These are phyloP conservation scores for Suzukiozyma palmioleophila DNA, from an alignment of 1,139 yeast species.

Conservation along the genomic window DNA sequence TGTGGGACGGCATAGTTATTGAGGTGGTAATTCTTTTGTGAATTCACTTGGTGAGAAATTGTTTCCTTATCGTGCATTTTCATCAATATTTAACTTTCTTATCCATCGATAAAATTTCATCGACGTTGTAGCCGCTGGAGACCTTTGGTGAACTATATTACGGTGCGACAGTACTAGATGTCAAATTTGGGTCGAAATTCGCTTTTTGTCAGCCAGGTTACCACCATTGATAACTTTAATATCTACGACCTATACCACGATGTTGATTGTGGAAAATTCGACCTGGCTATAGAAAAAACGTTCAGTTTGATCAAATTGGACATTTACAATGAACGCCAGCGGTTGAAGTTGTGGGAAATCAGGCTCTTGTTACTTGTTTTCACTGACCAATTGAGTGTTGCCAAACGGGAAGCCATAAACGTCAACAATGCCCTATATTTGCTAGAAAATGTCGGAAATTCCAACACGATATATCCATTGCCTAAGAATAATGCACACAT, in stretches of 20 bases:
- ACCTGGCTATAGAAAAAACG: slow-evolving; percentile 9
- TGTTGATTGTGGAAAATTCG: slow-evolving; percentile 3
- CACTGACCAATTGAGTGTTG: slow-evolving; percentile 24
- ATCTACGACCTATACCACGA: slow-evolving; percentile 3
- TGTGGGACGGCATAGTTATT: slow-evolving; percentile 18
- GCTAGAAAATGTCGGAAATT: slow-evolving; percentile 22
- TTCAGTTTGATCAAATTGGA: slow-evolving; percentile 13
- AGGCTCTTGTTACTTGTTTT: slow-evolving; percentile 30
- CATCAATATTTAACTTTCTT: too few species aligned
- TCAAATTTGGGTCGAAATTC: slow-evolving; percentile 1
- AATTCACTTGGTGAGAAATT: too few species aligned
- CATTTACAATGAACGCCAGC: slow-evolving; percentile 5
- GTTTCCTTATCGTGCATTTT: too few species aligned
- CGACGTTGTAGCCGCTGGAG: too few species aligned
- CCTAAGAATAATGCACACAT: slow-evolving; percentile 26
- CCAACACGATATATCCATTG: slow-evolving; percentile 27
- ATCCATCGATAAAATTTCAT: too few species aligned
- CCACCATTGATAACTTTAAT: slow-evolving; percentile 1
- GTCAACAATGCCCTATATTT: slow-evolving; percentile 35
- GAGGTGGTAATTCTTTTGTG: too few species aligned
- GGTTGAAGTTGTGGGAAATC: slow-evolving; percentile 34
- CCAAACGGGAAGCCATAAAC: slow-evolving; percentile 36
- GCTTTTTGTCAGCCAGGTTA: neutral
- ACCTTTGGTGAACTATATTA: too few species aligned
- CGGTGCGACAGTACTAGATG: neutral